phyloP scores from a whole-genome alignment of 177 flowering plant genomes.

The Telopea speciosissima region DNA sequence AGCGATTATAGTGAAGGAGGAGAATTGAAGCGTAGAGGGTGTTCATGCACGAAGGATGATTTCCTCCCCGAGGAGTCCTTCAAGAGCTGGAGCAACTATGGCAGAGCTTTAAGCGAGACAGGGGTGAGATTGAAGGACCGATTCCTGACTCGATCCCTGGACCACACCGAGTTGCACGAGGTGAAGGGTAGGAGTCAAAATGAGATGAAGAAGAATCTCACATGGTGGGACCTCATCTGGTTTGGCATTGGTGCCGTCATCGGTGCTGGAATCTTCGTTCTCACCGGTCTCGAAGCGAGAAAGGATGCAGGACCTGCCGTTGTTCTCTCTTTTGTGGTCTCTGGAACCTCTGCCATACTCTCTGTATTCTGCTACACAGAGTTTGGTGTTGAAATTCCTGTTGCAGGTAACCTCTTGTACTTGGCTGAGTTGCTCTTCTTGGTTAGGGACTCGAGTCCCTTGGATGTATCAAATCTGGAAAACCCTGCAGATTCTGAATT shows the following conservation, averaged over 20 bases:
- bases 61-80: slow-evolving; percentile 74
- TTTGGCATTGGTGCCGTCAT: slow-evolving; percentile 69
- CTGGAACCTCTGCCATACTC: slow-evolving; percentile 72
- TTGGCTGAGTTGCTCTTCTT: no score
- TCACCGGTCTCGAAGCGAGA: slow-evolving; percentile 52
- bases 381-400: slow-evolving; percentile 77
- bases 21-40: slow-evolving; percentile 21
- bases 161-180: slow-evolving; percentile 38
- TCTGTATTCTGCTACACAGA: slow-evolving; percentile 83
- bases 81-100: slow-evolving; percentile 43
- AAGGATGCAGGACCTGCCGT: slow-evolving; percentile 62
- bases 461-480: no score
- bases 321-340: slow-evolving; percentile 48
- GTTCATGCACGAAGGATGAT: slow-evolving; percentile 39
- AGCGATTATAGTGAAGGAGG: background rate
- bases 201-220: slow-evolving; percentile 57
- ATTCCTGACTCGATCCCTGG: slow-evolving; percentile 42
- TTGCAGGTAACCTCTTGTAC: slow-evolving; percentile 40
- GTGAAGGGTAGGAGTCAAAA: slow-evolving; percentile 36
- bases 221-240: slow-evolving; percentile 83
- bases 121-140: slow-evolving; percentile 38
- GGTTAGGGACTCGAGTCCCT: no score
- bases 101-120: slow-evolving; percentile 39
- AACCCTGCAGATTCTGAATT: no score
- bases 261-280: slow-evolving; percentile 73